Evolutionary conservation across 495 filamentous ascomycete species (phyloP).

Genomic region (Aspergillus ellipticus): DNA sequence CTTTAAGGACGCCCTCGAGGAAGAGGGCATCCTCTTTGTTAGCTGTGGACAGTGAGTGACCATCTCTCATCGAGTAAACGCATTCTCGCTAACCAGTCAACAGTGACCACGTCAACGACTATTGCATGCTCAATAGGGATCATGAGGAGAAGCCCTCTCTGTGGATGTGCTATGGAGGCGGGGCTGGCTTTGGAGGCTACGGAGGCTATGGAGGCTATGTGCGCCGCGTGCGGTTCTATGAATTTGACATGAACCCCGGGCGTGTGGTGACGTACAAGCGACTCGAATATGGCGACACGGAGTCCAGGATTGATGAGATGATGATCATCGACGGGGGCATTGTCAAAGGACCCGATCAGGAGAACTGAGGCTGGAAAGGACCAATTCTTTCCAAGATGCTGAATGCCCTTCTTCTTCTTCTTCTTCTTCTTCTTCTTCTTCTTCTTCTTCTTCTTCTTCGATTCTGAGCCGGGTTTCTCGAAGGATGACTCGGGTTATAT

Average conservation of each 20-base stretch:
- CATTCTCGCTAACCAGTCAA: not conserved
- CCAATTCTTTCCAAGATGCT: not conserved
- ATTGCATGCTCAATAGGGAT: conserved; percentile 67
- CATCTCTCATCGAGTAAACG: not conserved
- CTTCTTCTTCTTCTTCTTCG: no score
- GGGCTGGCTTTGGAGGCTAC: conserved; percentile 86
- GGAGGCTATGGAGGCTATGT: conserved; percentile 84
- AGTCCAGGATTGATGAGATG: conserved; percentile 73
- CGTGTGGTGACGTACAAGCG: conserved; percentile 89
- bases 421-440: conserved; percentile 12
- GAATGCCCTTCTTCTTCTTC: conserved; percentile 14
- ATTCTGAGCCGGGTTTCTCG: not conserved
- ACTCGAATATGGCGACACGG: conserved; percentile 75
- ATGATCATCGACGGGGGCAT: conserved; percentile 81
- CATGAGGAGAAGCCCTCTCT: conserved; percentile 56
- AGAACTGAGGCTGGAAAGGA: not conserved
- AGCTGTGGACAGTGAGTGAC: conserved; percentile 80
- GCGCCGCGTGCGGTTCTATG: conserved; percentile 80
- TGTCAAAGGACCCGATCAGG: conserved; percentile 36
- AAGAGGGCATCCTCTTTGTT: conserved; percentile 79
- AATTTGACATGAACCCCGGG: conserved; percentile 85
- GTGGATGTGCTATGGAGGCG: conserved; percentile 99
- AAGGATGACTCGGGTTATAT: not conserved
- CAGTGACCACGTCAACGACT: conserved; percentile 94
- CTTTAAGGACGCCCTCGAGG: conserved; percentile 81